Conservation (phyloP, 352 stramenopile genomes). For the Globisporangium mamillatum region DNA sequence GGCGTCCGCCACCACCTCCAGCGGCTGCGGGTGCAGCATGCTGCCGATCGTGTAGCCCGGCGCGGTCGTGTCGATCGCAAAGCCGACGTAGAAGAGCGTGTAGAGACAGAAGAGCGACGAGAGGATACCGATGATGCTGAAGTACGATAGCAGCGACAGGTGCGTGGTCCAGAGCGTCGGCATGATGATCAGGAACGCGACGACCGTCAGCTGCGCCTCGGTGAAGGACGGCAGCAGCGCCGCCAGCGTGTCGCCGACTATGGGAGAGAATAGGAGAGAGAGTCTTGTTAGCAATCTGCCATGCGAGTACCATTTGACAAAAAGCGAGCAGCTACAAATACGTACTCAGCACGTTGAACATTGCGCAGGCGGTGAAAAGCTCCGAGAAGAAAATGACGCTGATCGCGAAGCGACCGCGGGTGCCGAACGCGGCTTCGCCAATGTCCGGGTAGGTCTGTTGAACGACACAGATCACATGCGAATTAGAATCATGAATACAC, state of each 20-base stretch:
- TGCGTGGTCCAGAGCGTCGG: constrained; percentile 80
- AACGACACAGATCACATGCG: background rate
- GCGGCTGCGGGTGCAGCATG: constrained; percentile 53
- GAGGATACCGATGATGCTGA: constrained; percentile 83
- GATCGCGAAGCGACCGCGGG: constrained; percentile 62
- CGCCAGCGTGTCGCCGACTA: constrained; percentile 75
- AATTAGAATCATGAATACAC: background rate
- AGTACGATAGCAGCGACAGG: constrained; percentile 81
- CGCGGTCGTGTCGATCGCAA: constrained; percentile 42
- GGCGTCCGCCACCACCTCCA: constrained; percentile 57
- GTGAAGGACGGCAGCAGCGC: constrained; percentile 66
- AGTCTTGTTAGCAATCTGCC: background rate
- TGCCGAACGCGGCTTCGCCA: constrained; percentile 77
- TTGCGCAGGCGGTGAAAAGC: constrained; percentile 76
- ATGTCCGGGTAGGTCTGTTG: constrained; percentile 77
- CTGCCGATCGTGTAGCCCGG: constrained; percentile 47
- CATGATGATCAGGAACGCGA: constrained; percentile 71
- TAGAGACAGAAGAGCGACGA: constrained; percentile 81
- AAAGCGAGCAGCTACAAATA: constrained; percentile 1
- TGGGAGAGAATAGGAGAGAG: background rate
- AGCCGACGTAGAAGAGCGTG: constrained; percentile 72
- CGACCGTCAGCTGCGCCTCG: constrained; percentile 55
- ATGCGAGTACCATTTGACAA: background rate
- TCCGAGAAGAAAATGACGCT: constrained; percentile 80
- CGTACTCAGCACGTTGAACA: constrained; percentile 81